phyloP scores from a whole-genome alignment of 108 stramenopile genomes.

The Nitzschia sp. region DNA sequence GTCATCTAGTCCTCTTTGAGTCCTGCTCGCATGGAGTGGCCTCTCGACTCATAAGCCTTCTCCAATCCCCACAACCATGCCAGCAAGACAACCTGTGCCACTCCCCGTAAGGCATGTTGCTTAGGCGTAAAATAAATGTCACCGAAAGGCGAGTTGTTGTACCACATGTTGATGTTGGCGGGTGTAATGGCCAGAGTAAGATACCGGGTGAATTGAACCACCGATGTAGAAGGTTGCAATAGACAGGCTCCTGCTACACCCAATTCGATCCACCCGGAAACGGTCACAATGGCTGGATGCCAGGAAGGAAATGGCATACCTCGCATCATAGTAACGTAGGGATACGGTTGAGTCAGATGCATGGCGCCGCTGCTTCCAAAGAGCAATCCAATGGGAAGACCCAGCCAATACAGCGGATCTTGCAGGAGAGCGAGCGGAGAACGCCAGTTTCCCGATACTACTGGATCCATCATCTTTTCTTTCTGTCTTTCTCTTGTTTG shows the following conservation, averaged over 20 bases:
- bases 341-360: constrained; percentile 3
- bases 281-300: constrained; percentile 6
- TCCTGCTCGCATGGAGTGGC: background rate
- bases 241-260: background rate
- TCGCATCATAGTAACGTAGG: constrained; percentile 12
- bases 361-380: background rate
- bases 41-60: constrained; percentile 1
- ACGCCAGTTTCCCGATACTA: too few species aligned
- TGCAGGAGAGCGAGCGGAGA: background rate
- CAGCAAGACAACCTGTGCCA: constrained; percentile 3
- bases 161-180: constrained; percentile 17
- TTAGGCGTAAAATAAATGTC: constrained; percentile 7
- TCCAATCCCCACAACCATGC: constrained; percentile 8
- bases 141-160: constrained; percentile 9
- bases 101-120: background rate
- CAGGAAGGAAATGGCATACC: constrained; percentile 3
- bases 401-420: constrained; percentile 12
- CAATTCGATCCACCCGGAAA: constrained; percentile 6
- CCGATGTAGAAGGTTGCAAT: background rate
- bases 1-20: background rate
- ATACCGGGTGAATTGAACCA: background rate
- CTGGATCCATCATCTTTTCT: too few species aligned
- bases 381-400: constrained; percentile 7
- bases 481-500: too few species aligned
- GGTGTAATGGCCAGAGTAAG: constrained; percentile 11